These are phyloP conservation scores for Tulasnella calospora DNA, from an alignment of 768 basidiomycete genomes.

Conservation along the genomic window DNA sequence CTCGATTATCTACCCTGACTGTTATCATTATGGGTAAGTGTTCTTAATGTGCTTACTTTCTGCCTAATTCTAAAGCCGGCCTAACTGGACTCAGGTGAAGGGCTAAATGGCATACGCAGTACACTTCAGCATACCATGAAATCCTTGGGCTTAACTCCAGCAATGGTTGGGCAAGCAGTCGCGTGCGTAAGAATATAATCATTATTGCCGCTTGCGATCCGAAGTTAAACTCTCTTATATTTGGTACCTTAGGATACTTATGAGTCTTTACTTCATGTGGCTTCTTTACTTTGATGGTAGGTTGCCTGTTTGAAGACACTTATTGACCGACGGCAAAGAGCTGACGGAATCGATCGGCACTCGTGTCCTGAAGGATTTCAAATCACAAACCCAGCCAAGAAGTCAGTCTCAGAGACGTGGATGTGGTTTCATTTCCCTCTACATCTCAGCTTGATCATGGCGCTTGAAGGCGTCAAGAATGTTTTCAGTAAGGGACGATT, in stretches of 20 bases:
- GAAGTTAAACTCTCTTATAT: too few species aligned
- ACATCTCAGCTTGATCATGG: background rate
- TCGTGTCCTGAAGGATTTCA: background rate
- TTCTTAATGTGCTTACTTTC: background rate
- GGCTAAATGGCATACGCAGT: background rate
- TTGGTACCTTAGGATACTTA: background rate
- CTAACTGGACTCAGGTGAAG: background rate
- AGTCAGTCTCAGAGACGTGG: background rate
- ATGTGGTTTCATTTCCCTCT: background rate
- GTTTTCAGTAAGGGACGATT: background rate
- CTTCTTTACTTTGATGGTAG: constrained; percentile 1
- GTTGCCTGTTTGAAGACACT: background rate
- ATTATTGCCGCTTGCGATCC: too few species aligned
- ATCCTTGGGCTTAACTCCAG: background rate
- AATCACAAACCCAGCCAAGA: background rate
- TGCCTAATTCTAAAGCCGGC: background rate
- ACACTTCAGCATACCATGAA: background rate
- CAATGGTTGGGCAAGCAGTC: background rate
- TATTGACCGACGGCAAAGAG: background rate
- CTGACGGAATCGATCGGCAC: background rate
- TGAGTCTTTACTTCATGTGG: constrained; percentile 2
- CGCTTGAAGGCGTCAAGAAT: constrained; percentile 4
- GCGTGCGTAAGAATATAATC: background rate
- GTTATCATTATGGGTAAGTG: background rate
- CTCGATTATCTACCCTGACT: background rate